Percentiles rank a stretch among this genome's conserved stretches.
phyloP scores from a whole-genome alignment of 2,329 filamentous ascomycete genomes.

The Phyllosticta citribraziliensis region DNA sequence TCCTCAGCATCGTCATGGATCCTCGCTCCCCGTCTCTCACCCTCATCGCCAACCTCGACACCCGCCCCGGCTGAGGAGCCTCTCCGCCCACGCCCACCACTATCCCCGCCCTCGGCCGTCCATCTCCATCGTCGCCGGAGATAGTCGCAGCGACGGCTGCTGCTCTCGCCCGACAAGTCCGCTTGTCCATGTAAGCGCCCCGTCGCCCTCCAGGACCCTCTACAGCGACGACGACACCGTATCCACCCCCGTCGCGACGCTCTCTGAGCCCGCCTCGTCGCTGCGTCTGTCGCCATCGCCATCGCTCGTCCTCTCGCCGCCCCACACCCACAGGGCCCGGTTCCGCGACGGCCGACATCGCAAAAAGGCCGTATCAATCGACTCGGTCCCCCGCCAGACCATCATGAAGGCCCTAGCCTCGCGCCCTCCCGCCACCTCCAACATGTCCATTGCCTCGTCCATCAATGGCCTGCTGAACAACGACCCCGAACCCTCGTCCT shows the following conservation, averaged over 20 bases:
- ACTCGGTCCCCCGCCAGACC: conserved; percentile 66
- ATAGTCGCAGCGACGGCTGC: conserved; percentile 4
- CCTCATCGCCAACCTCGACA: not conserved
- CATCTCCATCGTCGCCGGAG: not conserved
- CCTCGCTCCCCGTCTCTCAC: not conserved
- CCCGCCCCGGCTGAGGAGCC: conserved; percentile 4
- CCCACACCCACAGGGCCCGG: conserved; percentile 17
- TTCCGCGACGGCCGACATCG: conserved; percentile 30
- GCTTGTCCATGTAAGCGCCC: conserved; percentile 4
- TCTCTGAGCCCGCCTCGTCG: not conserved
- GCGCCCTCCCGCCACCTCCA: conserved; percentile 43
- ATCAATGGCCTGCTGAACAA: conserved; percentile 47
- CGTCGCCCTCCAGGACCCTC: not conserved
- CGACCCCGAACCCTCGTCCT: not conserved
- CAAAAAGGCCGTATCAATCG: conserved; percentile 44
- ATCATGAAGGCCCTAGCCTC: conserved; percentile 75
- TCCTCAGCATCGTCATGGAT: not conserved
- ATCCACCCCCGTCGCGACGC: not conserved
- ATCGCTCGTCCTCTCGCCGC: not conserved
- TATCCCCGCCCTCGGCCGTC: not conserved
- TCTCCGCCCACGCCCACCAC: not conserved
- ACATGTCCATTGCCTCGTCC: conserved; percentile 52
- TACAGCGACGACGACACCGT: not conserved
- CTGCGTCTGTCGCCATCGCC: conserved; percentile 2
- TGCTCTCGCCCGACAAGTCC: conserved; percentile 6